Base-by-base conservation (phyloP, 208 protist genomes). In the Novymonas esmeraldas region DNA sequence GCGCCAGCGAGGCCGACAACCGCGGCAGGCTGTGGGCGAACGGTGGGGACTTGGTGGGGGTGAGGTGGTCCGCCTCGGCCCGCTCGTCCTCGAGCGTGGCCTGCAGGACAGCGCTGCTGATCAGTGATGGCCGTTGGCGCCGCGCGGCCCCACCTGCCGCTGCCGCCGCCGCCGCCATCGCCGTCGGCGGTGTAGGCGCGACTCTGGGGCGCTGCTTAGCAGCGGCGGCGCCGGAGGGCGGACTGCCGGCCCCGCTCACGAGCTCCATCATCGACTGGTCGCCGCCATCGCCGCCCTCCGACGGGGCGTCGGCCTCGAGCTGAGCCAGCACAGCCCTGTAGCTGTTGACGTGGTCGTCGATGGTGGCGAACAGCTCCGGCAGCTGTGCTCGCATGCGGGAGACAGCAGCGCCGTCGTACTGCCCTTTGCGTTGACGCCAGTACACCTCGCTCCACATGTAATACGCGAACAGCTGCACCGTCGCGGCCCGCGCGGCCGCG, bases 391-490 rank as follows among this genome's bases (percentile, higher is more conserved):
- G 50, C 66, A 73, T 74, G 44, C 6, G 64, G 38, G 4, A 14
- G 13, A 64, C 55, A 22, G 16, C 45, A 24, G 55, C 56, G 14
- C 42, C 55, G 28, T 38, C 46, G 70, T 76, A 76, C 63, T 69
- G 63, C 9, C 45, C 36, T 34, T 68, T 75, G 28, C 46, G 16
- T n/a, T 64, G 38, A 44, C 69, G 69, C 69, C 69, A 75, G 45
- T 61, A 52, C 36, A 75, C 50, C 61, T 75, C 69, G 24, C 68
- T 75, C 69, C 69, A 75, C 33, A 50, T 49, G 44, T 69, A 75
- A 20, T 57, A 75, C 16, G 69, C 61, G 29, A 68, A 67, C 44
- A 67, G 33, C 7, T 33, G 24, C 18, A 64, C 38, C 14, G 64
- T 64, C 20, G 13, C 42, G 50, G 22, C 58, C 50, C 26, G 22